phyloP scores from a whole-genome alignment of 148 eudicot species.

The Bassia scoparia region DNA sequence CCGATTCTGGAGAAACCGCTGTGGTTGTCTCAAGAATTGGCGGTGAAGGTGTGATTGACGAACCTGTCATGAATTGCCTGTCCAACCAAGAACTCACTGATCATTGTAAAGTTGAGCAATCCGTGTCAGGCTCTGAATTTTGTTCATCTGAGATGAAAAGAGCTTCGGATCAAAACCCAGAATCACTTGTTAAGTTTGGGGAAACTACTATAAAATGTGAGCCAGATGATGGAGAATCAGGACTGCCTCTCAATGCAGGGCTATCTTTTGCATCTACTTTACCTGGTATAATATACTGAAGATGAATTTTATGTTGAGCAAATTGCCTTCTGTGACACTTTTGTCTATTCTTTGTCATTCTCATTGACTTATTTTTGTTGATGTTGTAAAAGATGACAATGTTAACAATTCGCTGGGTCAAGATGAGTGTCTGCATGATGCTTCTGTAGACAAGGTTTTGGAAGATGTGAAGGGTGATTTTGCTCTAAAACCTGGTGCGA shows the following conservation, averaged over 20 bases:
- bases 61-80: conserved; percentile 25
- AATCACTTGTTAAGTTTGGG: conserved; percentile 26
- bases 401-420: conserved; percentile 25
- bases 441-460: conserved; percentile 27
- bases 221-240: conserved; percentile 34
- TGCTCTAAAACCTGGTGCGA: conserved; percentile 34
- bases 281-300: conserved; percentile 31
- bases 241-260: conserved; percentile 32
- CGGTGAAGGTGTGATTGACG: conserved; percentile 33
- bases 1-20: conserved; percentile 98
- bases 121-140: conserved; percentile 24
- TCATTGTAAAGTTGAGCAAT: conserved; percentile 27
- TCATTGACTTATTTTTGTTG: conserved; percentile 22
- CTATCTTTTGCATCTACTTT: conserved; percentile 32
- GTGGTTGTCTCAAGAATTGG: conserved; percentile 75
- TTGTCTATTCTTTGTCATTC: conserved; percentile 9
- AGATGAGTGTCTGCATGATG: conserved; percentile 30
- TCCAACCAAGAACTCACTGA: conserved; percentile 23
- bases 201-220: conserved; percentile 25
- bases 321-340: conserved; percentile 4
- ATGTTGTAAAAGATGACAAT: conserved; percentile 24
- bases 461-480: conserved; percentile 33
- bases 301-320: background rate
- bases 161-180: conserved; percentile 27
- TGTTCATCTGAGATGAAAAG: conserved; percentile 28